Base-by-base conservation (phyloP, 306 rosid species). In the Arachis stenosperma region DNA sequence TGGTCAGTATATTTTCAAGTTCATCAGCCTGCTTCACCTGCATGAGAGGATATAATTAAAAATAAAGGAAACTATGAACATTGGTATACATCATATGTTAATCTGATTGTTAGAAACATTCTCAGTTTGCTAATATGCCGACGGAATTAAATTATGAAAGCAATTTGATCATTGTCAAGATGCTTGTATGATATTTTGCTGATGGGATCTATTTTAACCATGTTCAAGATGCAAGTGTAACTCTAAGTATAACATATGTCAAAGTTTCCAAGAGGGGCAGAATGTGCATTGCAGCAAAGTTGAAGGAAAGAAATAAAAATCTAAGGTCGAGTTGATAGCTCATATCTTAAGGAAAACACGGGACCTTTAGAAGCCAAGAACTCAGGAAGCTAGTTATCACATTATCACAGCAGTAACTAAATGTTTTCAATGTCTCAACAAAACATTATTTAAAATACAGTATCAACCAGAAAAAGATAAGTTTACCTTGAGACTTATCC, bases 21-120 rank as follows among this genome's bases (percentile, higher is more conserved):
- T 94, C 99, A 84, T 94, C 99, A 54, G 97, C 81, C 84, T 91
- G 97, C 91, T 85, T 94, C 79, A 91, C 97, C 99, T 91, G 71
- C 74, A 71, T 47, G 85, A 58, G 77, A 79, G 72, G 74, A 78
- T 75, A 40, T 33, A n/a, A 61, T 65, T 14, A n/a, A 13, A 47
- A 58, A 41, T 40, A 58, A 52, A 33, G 37, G 29, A 53, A 62
- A 57, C 47, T n/a, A 14, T 42, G 44, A 54, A 47, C 11, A 33
- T 11, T 27, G 52, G 70, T n/a, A 30, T 37, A 60, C 8, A 30
- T 22, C 59, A 6, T 37, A 48, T 14, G 47, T 9, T 13, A 71
- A 57, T 67, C 42, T 44, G 50, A 60, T 61, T 73, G 14, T 67
- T 40, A 17, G 61, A 65, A 75, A 30, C 22, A 53, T 52, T 44